Conservation (phyloP, 345 rosid genomes). For the Combretum micranthum region DNA sequence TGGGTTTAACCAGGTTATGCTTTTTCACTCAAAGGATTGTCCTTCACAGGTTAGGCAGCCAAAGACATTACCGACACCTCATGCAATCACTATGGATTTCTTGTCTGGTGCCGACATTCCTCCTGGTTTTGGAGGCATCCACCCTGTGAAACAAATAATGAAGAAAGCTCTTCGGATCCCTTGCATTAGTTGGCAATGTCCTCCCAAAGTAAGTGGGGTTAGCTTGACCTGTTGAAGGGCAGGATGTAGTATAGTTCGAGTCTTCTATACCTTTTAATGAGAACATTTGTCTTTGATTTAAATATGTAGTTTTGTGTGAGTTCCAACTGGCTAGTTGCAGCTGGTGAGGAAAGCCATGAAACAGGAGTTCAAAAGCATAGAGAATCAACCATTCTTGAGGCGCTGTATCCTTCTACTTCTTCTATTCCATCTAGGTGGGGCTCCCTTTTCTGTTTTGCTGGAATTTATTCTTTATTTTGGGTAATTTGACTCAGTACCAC, state of each 20-base stretch:
- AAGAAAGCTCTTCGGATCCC: constrained; percentile 16
- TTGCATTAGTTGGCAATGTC: constrained; percentile 35
- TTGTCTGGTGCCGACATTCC: constrained; percentile 17
- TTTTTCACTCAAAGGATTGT: constrained; percentile 35
- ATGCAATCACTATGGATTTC: constrained; percentile 5
- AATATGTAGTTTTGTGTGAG: constrained; percentile 27
- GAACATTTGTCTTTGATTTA: neutral
- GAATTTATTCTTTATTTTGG: constrained; percentile 2
- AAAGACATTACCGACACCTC: constrained; percentile 11
- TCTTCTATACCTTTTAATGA: constrained; percentile 5
- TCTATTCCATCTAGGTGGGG: constrained; percentile 43
- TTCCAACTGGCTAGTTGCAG: constrained; percentile 31
- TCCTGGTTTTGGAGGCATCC: constrained; percentile 39
- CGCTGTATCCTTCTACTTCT: constrained; percentile 38
- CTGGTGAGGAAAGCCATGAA: constrained; percentile 57
- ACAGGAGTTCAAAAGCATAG: constrained; percentile 29
- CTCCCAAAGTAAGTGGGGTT: constrained; percentile 34
- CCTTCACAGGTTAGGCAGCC: constrained; percentile 38
- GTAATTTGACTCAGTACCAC: neutral
- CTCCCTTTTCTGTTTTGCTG: neutral
- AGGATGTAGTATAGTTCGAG: neutral
- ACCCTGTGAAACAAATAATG: constrained; percentile 11
- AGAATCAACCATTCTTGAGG: constrained; percentile 40
- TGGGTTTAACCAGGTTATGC: constrained; percentile 34
- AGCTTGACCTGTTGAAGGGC: neutral